A percentile compares a stretch with the other conserved stretches of the same genome.
phyloP scores from a whole-genome alignment of 2,329 filamentous ascomycete genomes.

The Meredithiella fracta region DNA sequence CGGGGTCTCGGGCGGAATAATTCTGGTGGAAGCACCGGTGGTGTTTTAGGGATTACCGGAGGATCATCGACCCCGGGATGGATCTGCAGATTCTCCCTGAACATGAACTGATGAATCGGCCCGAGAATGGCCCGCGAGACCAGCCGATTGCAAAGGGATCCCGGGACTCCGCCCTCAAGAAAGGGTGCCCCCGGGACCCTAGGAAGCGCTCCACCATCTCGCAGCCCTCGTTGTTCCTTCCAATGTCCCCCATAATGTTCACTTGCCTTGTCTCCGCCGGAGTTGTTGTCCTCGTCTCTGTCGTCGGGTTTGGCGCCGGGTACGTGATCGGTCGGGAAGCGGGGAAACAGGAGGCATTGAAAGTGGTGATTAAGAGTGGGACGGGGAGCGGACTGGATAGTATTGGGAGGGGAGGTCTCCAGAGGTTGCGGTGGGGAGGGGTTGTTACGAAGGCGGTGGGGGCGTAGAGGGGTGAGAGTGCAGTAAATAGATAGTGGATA shows the following conservation, averaged over 20 bases:
- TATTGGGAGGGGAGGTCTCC: conserved; percentile 35
- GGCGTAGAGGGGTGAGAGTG: neutral
- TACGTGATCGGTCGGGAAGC: conserved; percentile 53
- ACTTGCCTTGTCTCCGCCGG: conserved; percentile 52
- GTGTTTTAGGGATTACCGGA: too few species aligned
- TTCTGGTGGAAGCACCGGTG: conserved; percentile 14
- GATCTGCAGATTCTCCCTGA: conserved; percentile 44
- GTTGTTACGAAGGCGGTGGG: conserved; percentile 29
- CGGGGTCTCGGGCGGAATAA: conserved; percentile 45
- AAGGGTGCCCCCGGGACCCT: neutral
- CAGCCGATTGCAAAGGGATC: too few species aligned
- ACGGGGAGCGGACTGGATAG: conserved; percentile 35
- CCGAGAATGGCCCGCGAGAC: too few species aligned
- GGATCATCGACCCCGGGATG: conserved; percentile 23
- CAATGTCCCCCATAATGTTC: conserved; percentile 41
- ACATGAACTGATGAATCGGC: conserved; percentile 35
- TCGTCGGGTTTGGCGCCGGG: conserved; percentile 52
- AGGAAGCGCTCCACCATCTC: neutral
- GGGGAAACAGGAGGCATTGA: conserved; percentile 36
- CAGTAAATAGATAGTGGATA: too few species aligned
- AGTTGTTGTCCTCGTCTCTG: conserved; percentile 50
- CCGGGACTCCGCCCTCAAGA: too few species aligned
- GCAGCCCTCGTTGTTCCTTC: conserved; percentile 5
- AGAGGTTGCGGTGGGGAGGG: conserved; percentile 36
- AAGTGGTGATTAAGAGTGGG: conserved; percentile 22